These are phyloP conservation scores for Penicillium chermesinum DNA, from an alignment of 495 filamentous ascomycete genomes.

Conservation along the genomic window DNA sequence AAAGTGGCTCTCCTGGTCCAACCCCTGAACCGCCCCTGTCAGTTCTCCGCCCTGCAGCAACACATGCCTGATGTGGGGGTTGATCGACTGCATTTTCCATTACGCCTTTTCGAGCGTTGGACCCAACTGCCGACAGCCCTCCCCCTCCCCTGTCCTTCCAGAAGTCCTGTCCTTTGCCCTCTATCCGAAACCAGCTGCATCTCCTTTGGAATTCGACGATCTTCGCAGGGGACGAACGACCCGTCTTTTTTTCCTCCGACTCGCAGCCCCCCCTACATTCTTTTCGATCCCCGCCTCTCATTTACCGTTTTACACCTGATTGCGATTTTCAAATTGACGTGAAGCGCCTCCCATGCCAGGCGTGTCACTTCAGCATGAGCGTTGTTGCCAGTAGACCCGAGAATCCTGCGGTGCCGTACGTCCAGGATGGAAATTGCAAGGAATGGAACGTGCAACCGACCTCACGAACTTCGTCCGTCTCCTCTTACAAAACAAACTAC, in stretches of 20 bases:
- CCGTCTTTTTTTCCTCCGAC: slow-evolving; percentile 1
- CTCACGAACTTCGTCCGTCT: slow-evolving; percentile 37
- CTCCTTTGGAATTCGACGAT: slow-evolving; percentile 17
- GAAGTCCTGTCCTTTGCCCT: too few relatives aligned
- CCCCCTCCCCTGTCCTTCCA: not conserved
- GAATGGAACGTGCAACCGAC: slow-evolving; percentile 28
- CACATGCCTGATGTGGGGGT: slow-evolving; percentile 23
- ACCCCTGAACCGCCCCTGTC: slow-evolving; percentile 30
- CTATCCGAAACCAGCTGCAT: slow-evolving; percentile 2
- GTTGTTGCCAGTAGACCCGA: slow-evolving; percentile 42
- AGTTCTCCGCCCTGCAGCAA: slow-evolving; percentile 24
- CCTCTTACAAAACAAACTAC: slow-evolving; percentile 40
- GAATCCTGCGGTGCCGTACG: slow-evolving; percentile 30
- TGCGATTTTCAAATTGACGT: too few relatives aligned
- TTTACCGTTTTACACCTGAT: too few relatives aligned
- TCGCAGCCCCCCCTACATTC: slow-evolving; percentile 20
- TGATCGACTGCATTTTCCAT: slow-evolving; percentile 24
- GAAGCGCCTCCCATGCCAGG: slow-evolving; percentile 21
- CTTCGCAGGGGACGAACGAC: slow-evolving; percentile 14
- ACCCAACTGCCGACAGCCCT: too few relatives aligned
- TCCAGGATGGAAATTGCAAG: slow-evolving; percentile 17
- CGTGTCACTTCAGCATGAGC: slow-evolving; percentile 32
- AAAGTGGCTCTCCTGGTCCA: slow-evolving; percentile 10
- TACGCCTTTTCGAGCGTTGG: not conserved
- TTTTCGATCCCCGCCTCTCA: slow-evolving; percentile 9